Evolutionary conservation across 192 early-diverging fungal genomes (phyloP).

Genomic region (Coemansia sp.): DNA sequence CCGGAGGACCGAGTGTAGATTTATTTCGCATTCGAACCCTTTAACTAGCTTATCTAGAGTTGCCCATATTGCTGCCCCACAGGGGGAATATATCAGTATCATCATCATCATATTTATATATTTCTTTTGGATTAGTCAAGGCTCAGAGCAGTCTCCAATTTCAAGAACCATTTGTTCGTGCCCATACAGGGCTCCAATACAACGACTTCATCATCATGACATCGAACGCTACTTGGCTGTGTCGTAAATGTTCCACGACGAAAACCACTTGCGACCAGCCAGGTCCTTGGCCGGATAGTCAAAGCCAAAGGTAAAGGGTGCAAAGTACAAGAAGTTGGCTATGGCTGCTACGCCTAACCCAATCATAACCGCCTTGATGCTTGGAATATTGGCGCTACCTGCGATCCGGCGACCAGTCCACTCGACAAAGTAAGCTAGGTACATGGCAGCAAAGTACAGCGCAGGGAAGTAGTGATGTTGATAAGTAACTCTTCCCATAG

Average conservation of each 20-base stretch:
- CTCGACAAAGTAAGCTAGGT: constrained; percentile 75
- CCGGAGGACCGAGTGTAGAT: too few species aligned
- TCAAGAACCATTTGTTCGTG: too few species aligned
- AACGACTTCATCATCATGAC: too few species aligned
- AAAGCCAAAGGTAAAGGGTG: constrained; percentile 83
- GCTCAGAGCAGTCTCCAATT: too few species aligned
- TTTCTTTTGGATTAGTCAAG: too few species aligned
- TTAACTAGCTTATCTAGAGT: too few species aligned
- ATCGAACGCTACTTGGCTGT: neutral
- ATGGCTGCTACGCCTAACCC: constrained; percentile 41
- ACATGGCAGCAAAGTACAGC: constrained; percentile 88
- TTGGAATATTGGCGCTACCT: constrained; percentile 14
- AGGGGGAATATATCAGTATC: too few species aligned
- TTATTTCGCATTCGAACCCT: too few species aligned
- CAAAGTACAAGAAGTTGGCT: constrained; percentile 73
- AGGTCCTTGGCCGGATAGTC: constrained; percentile 63
- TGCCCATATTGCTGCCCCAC: too few species aligned
- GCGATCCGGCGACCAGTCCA: constrained; percentile 62
- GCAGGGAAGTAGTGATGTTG: constrained; percentile 98
- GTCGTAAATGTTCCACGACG: constrained; percentile 75
- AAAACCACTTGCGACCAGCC: constrained; percentile 69
- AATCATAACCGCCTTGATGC: constrained; percentile 12
- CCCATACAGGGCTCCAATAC: too few species aligned
- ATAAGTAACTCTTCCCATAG: constrained; percentile 97
- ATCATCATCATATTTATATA: too few species aligned